phyloP scores from a whole-genome alignment of 2,329 filamentous ascomycete species.

The Fusarium redolens region DNA sequence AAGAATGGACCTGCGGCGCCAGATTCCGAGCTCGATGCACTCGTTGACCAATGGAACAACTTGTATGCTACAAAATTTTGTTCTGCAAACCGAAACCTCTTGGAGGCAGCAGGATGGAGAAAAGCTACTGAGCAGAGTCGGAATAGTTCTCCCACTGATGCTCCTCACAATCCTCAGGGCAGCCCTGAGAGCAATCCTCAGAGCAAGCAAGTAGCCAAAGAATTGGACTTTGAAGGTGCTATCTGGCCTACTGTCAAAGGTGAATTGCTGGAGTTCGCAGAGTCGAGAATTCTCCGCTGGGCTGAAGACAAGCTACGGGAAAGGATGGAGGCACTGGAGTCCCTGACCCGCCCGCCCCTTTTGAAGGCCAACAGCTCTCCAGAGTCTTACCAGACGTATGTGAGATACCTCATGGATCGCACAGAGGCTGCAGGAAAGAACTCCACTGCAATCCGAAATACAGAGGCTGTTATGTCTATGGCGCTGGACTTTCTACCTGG shows the following conservation, averaged over 20 bases:
- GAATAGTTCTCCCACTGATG: rapidly evolving
- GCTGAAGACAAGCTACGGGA: not conserved
- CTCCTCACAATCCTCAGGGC: not conserved
- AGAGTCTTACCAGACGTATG: not conserved
- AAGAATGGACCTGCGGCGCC: rapidly evolving
- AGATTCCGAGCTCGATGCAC: not conserved
- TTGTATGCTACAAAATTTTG: not conserved
- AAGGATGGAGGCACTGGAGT: not conserved
- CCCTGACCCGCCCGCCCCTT: not conserved
- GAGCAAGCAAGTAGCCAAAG: rapidly evolving
- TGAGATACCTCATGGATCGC: not conserved
- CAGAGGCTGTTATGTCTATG: constrained; percentile 6
- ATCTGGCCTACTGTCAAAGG: not conserved
- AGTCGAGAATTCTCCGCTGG: not conserved
- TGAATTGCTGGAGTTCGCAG: not conserved
- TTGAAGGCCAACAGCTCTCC: not conserved
- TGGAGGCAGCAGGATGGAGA: not conserved
- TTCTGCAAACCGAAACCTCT: rapidly evolving
- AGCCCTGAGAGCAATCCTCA: rapidly evolving
- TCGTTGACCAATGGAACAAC: rapidly evolving
- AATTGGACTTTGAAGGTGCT: not conserved
- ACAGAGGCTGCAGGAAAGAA: not conserved
- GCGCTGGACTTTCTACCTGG: not conserved
- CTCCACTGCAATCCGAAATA: rapidly evolving
- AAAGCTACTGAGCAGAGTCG: rapidly evolving